Conservation (phyloP, 2,329 filamentous ascomycete species). For the Sclerotinia trifoliorum region DNA sequence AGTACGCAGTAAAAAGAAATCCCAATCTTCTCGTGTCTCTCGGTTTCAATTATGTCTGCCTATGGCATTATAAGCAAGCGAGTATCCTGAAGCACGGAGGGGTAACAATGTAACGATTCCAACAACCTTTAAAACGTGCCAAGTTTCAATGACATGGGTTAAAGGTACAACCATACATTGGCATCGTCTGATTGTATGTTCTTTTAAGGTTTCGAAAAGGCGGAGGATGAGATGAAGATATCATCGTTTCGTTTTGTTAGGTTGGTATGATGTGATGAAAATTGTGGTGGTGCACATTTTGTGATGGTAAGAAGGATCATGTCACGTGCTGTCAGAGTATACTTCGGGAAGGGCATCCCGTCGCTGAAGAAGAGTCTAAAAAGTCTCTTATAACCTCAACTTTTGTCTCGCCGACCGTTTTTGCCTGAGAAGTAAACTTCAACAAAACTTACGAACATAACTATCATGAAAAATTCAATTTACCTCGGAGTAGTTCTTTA, state of each 20-base stretch:
- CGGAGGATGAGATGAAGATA: background rate
- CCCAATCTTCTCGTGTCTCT: background rate
- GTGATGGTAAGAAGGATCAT: background rate
- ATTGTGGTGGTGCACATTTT: background rate
- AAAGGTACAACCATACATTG: background rate
- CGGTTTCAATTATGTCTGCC: constrained; percentile 20
- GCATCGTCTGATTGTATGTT: background rate
- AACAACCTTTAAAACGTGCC: constrained; percentile 29
- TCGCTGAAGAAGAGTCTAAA: background rate
- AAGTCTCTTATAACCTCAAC: no score
- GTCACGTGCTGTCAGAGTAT: background rate
- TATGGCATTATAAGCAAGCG: constrained; percentile 26
- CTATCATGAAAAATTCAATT: no score
- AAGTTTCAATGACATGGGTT: constrained; percentile 28
- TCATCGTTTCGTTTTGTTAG: background rate
- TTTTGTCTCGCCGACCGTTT: no score
- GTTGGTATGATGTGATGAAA: background rate
- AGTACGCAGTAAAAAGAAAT: background rate
- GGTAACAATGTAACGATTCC: constrained; percentile 27
- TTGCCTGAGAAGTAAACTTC: background rate
- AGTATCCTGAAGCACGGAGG: constrained; percentile 32
- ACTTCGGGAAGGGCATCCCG: background rate
- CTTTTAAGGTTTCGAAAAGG: background rate
- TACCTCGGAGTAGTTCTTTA: background rate
- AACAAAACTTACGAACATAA: background rate